phyloP scores from a whole-genome alignment of 108 stramenopile genomes.

The Schizochytrium sp. region DNA sequence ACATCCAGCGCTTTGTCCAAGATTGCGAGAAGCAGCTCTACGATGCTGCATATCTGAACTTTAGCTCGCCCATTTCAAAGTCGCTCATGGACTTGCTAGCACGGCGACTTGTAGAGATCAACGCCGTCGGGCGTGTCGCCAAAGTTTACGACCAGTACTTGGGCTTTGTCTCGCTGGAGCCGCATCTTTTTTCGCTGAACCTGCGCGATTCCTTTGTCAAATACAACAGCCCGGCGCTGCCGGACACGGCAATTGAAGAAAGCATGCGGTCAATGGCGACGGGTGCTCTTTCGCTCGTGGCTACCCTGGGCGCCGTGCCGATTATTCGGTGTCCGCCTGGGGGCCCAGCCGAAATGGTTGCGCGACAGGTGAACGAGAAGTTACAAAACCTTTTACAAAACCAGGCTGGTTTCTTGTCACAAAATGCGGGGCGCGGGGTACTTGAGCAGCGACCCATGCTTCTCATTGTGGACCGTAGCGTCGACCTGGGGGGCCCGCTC shows the following conservation, averaged over 20 bases:
- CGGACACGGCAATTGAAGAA: conserved; percentile 66
- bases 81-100: background rate
- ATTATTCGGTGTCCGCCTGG: conserved; percentile 83
- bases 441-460: conserved; percentile 69
- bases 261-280: conserved; percentile 71
- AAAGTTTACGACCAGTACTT: conserved; percentile 83
- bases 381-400: conserved; percentile 22
- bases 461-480: conserved; percentile 86
- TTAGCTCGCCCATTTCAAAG: background rate
- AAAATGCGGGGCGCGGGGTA: background rate
- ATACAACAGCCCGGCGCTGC: conserved; percentile 75
- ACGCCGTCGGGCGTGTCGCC: conserved; percentile 62
- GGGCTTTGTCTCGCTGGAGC: conserved; percentile 82
- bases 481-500: conserved; percentile 79
- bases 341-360: conserved; percentile 91
- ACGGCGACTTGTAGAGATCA: conserved; percentile 48
- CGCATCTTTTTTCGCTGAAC: conserved; percentile 69
- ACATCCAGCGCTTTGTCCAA: conserved; percentile 72
- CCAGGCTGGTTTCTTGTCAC: conserved; percentile 22
- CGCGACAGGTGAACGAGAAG: conserved; percentile 71
- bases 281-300: conserved; percentile 81
- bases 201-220: conserved; percentile 65
- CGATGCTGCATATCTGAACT: conserved; percentile 52
- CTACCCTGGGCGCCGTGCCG: conserved; percentile 71
- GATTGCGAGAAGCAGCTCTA: conserved; percentile 72